phyloP scores from a whole-genome alignment of 257 asterid genomes.

The Fraxinus quadrangulata region DNA sequence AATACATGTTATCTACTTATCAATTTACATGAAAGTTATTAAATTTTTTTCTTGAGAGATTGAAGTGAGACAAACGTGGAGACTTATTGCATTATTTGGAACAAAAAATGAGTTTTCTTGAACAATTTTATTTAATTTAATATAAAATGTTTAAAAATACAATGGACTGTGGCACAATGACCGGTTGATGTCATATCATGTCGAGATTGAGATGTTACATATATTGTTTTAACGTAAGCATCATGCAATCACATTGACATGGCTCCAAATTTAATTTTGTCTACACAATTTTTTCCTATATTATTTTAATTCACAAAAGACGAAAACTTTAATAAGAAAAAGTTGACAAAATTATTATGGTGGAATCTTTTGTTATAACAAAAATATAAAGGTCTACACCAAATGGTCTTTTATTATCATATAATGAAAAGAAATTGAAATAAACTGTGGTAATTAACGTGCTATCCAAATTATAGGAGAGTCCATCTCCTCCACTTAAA shows the following conservation, averaged over 20 bases:
- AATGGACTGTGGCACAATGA: not conserved
- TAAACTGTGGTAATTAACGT: too few species aligned
- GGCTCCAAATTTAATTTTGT: not conserved
- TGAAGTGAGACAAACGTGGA: not conserved
- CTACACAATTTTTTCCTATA: not conserved
- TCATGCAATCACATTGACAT: not conserved
- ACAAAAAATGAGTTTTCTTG: too few species aligned
- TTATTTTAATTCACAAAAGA: not conserved
- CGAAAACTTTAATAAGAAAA: not conserved
- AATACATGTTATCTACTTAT: not conserved
- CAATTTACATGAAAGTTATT: not conserved
- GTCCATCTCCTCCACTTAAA: too few species aligned
- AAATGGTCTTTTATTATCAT: not conserved
- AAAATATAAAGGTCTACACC: not conserved
- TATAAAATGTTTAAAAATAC: too few species aligned
- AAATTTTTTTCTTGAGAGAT: not conserved
- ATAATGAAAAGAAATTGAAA: too few species aligned
- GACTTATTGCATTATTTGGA: too few species aligned
- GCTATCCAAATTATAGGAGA: too few species aligned
- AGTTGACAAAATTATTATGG: not conserved
- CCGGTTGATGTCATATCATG: slow-evolving; percentile 10
- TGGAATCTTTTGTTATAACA: not conserved
- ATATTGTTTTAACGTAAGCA: not conserved
- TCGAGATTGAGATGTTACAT: not conserved
- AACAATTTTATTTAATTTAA: too few species aligned